These are phyloP conservation scores for Mycena maculata DNA, from an alignment of 768 basidiomycete species.

Conservation along the genomic window DNA sequence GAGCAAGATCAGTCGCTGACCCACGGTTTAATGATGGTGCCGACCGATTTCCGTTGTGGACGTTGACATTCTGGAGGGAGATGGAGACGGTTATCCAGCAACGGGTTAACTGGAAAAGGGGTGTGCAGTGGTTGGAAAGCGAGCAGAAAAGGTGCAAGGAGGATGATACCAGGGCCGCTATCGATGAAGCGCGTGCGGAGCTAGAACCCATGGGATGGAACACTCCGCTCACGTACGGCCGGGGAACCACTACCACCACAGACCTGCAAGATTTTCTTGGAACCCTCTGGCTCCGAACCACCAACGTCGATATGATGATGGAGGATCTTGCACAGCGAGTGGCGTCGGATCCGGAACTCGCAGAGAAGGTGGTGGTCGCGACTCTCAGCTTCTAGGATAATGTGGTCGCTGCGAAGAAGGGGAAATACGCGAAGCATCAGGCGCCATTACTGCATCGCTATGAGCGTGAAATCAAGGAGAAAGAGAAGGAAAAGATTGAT, in stretches of 20 bases:
- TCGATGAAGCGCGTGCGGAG: neutral
- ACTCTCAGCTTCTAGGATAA: slow-evolving; percentile 8
- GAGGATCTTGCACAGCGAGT: slow-evolving; percentile 23
- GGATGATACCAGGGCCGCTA: neutral
- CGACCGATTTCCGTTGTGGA: slow-evolving; percentile 26
- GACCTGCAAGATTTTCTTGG: slow-evolving; percentile 21
- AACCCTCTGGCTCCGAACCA: slow-evolving; percentile 17
- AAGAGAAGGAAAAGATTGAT: neutral
- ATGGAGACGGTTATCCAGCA: slow-evolving; percentile 8
- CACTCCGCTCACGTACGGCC: neutral
- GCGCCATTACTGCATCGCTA: neutral
- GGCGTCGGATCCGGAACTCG: slow-evolving; percentile 15
- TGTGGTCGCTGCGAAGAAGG: neutral
- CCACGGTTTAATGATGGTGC: slow-evolving; percentile 31
- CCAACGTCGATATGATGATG: slow-evolving; percentile 30
- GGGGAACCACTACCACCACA: neutral
- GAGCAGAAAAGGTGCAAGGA: slow-evolving; percentile 15
- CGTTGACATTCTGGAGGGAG: slow-evolving; percentile 31
- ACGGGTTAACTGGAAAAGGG: slow-evolving; percentile 25
- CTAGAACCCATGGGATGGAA: neutral
- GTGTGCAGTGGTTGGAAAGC: slow-evolving; percentile 24
- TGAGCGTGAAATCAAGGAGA: slow-evolving; percentile 4
- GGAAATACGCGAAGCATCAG: neutral
- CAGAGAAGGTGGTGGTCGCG: slow-evolving; percentile 20
- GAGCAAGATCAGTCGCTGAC: slow-evolving; percentile 33